Base-by-base conservation (phyloP, 164 flowering plant species). In the Tetracentron sinense region DNA sequence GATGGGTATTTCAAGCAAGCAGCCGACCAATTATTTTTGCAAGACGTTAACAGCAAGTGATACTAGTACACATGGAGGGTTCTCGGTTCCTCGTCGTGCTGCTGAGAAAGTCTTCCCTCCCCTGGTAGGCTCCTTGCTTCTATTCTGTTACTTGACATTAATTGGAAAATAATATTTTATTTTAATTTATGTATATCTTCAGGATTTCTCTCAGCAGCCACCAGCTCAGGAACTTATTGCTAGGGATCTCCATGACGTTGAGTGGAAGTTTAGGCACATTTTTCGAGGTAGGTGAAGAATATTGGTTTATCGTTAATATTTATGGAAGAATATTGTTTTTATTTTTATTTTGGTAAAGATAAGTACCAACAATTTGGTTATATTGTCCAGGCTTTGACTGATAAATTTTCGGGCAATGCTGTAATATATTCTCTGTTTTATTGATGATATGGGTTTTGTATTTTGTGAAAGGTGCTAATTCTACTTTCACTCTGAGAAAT, bases 31-130 rank as follows among this genome's bases (percentile, higher is more conserved):
- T 73, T 90, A 87, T 63, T 90, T 90, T 61, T 90, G 96, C 75
- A 90, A 90, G 83, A 87, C 94, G n/a, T n/a, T n/a, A n/a, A n/a
- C n/a, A n/a, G n/a, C n/a, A n/a, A n/a, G n/a, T n/a, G n/a, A n/a
- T n/a, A 89, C 96, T 16, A 89, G 96, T 64, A 89, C 96, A 0
- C 96, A 90, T 78, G 97, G 97, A 51, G 97, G 95, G 7, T 90
- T 90, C 68, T 90, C 97, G 72, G 97, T 90, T 69, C 97, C 97
- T 58, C 92, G 97, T 50, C 87, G 97, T 38, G 97, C 97, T 22
- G 96, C 96, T 25, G 96, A 90, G 66, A 90, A 90, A 84, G 96
- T 90, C 47, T 90, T 90, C 42, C 92, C 97, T 60, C 95, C 95
- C 12, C 65, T 90, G 87, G 97, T 88, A 80, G 27, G 71, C 38